A percentile compares a stretch with the other conserved stretches of the same genome.
phyloP scores from a whole-genome alignment of 2,329 filamentous ascomycete species.

The Pleomassaria siparia region DNA sequence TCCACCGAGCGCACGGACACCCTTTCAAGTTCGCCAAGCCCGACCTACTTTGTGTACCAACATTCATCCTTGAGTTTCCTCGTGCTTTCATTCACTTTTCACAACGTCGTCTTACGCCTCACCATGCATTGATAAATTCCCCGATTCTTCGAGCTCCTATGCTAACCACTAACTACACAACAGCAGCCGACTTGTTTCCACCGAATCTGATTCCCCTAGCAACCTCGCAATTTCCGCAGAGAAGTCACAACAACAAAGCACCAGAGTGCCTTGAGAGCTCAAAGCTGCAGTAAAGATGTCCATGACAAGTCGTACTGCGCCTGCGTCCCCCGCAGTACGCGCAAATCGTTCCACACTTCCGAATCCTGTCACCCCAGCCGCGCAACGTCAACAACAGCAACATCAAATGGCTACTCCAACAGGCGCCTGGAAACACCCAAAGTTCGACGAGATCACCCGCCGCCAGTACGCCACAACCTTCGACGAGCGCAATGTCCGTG shows the following conservation, averaged over 20 bases:
- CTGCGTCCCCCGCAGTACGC: too few relatives aligned
- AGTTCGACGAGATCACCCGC: slow-evolving; percentile 80
- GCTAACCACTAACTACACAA: slow-evolving; percentile 26
- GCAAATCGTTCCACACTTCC: too few relatives aligned
- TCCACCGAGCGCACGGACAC: neutral
- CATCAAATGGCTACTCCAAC: slow-evolving; percentile 51
- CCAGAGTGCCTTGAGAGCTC: slow-evolving; percentile 5
- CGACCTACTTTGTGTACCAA: neutral
- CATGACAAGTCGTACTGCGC: slow-evolving; percentile 22
- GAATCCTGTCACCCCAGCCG: slow-evolving; percentile 22
- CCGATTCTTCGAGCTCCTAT: slow-evolving; percentile 12
- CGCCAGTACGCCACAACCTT: slow-evolving; percentile 80
- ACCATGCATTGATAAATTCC: slow-evolving; percentile 4
- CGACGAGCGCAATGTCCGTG: slow-evolving; percentile 71
- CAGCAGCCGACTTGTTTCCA: slow-evolving; percentile 8
- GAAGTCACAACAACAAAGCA: slow-evolving; percentile 13
- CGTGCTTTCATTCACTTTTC: slow-evolving; percentile 12
- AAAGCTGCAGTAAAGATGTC: neutral
- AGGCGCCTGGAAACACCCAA: slow-evolving; percentile 89
- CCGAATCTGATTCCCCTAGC: neutral
- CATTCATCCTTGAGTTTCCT: slow-evolving; percentile 2
- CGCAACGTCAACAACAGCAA: slow-evolving; percentile 24
- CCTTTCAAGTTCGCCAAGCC: slow-evolving; percentile 4
- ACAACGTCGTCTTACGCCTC: slow-evolving; percentile 8
- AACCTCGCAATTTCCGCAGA: neutral